Evolutionary conservation across 2,329 filamentous ascomycete genomes (phyloP), one percentile per base, ranked within the genome.

Genomic region (Monosporascus sp.): DNA sequence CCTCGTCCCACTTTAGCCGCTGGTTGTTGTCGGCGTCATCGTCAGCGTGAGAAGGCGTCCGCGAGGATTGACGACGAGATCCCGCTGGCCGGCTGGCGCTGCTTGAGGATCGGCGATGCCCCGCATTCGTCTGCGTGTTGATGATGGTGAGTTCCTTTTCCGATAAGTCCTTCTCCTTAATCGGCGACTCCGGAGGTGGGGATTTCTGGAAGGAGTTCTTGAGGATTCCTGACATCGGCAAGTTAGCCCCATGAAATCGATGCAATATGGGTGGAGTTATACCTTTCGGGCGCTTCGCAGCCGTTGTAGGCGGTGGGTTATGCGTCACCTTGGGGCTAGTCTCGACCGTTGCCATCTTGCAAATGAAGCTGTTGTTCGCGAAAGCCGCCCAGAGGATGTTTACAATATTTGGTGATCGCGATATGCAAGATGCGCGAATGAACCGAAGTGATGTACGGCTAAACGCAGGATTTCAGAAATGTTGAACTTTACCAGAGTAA

Each of bases 1-100:
- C 94, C 76, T 99, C 94, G 71, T 99, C 94, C 94, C 94, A 99
- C 75, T 97, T 96, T 62, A 99, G 79, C 58, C 91, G 86, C 58
- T 89, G 87, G 54, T 82, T 86, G 53, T 78, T 79, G 48, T 84
- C 80, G 19, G 77, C 70, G 43, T 80, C 76, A 46, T 75, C 71
- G 22, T 76, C 74, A 55, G 74, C 69, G 56, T 77, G 72, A 52
- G 76, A 75, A 48, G 73, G 70, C 55, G 75, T 72, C 56, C 73
- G 73, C 55, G 71, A 73, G 1, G 88, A 92, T 60, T 86, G 87
- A 49, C 90, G 86, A 52, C 91, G 87, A n/a, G 86, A 88, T 8
- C 82, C 79, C 7, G 70, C 63, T 31, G 80, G 80, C 5, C 84
- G 83, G 58, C 82, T 82, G 2, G 85, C 80, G 26, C 83, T 83